Evolutionary conservation across 257 asterid species (phyloP).

Genomic region (Ilex aquifolium): DNA sequence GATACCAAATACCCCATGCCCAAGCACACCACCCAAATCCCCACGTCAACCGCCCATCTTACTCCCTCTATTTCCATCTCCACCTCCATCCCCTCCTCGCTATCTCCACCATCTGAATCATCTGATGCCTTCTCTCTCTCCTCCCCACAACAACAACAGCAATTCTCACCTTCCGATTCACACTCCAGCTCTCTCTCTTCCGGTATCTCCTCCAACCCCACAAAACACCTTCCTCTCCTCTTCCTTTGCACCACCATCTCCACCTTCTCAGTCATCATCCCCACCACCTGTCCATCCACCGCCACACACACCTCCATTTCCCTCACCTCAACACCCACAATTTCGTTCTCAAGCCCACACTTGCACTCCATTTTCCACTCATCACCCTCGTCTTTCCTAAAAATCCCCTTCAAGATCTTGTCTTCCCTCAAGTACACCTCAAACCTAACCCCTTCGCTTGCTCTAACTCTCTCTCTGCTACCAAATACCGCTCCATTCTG

Average conservation of each 20-base stretch:
- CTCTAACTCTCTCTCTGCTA: slow-evolving; percentile 45
- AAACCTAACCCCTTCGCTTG: slow-evolving; percentile 55
- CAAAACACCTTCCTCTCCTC: slow-evolving; percentile 23
- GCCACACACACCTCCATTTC: slow-evolving; percentile 49
- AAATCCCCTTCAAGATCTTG: slow-evolving; percentile 49
- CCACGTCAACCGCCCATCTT: slow-evolving; percentile 76
- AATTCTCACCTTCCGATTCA: slow-evolving; percentile 23
- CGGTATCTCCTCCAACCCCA: slow-evolving; percentile 65
- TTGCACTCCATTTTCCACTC: slow-evolving; percentile 60
- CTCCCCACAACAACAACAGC: slow-evolving; percentile 34
- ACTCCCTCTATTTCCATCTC: slow-evolving; percentile 24
- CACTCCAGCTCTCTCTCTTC: slow-evolving; percentile 49
- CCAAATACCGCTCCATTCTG: slow-evolving; percentile 24
- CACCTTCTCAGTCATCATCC: slow-evolving; percentile 35
- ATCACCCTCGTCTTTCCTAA: slow-evolving; percentile 42
- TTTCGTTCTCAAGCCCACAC: slow-evolving; percentile 25
- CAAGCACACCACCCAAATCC: slow-evolving; percentile 69
- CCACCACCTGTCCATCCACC: slow-evolving; percentile 35
- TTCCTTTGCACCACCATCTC: slow-evolving; percentile 21
- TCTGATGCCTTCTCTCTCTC: slow-evolving; percentile 16
- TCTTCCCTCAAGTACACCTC: slow-evolving; percentile 47
- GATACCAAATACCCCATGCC: slow-evolving; percentile 68
- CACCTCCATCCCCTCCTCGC: slow-evolving; percentile 24
- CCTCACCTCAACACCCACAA: slow-evolving; percentile 19
- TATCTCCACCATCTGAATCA: slow-evolving; percentile 14